Evolutionary conservation across 2,329 filamentous ascomycete genomes (phyloP), one percentile per base, ranked within the genome.

Genomic region (Colletotrichum sansevieriae): DNA sequence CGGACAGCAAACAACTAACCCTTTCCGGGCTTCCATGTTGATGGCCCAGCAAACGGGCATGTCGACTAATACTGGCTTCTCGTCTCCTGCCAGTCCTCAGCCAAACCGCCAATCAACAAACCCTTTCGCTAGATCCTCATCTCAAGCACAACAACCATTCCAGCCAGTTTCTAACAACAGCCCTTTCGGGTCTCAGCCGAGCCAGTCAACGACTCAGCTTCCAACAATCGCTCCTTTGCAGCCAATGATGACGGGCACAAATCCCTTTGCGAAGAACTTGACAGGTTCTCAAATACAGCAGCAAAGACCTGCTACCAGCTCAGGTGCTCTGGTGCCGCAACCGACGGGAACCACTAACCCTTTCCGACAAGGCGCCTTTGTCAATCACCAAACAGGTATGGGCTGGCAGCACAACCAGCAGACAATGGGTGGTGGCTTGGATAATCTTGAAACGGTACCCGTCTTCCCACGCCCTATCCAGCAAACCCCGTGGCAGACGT

Each of bases 1-100:
- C 79, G 75, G 83, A 79, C 86, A 85, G 76, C 88, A 90, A 74
- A 90, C 84, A 22, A 97, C 94, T 8, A 99, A 99, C 77, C 96
- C 96, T 0, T 99, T 99, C 87, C 88, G 96, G 47, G 92, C 94
- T 76, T 98, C 95, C 1, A 95, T 95, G 90, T 84, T 97, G 82
- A 85, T 86, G 83, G 82, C 78, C 69, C 83, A 86, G 75, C 83
- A 84, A 73, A 88, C 88, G 8, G 86, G 86, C 54, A 77, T 82
- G 72, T 73, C 79, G 47, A 75, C 76, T 35, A 77, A 81, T 25
- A 74, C 77, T 60, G 78, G 83, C 68, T 76, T 83, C 70, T 78
- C 83, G 62, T 81, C 83, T 25, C 77, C 81, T 35, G 76, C 83
- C n/a, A 77, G 82, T 29, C 72, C 71, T 76, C 81, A 60, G 46